These are phyloP conservation scores for Lactifluus volemus DNA, from an alignment of 768 basidiomycete genomes.

Conservation along the genomic window DNA sequence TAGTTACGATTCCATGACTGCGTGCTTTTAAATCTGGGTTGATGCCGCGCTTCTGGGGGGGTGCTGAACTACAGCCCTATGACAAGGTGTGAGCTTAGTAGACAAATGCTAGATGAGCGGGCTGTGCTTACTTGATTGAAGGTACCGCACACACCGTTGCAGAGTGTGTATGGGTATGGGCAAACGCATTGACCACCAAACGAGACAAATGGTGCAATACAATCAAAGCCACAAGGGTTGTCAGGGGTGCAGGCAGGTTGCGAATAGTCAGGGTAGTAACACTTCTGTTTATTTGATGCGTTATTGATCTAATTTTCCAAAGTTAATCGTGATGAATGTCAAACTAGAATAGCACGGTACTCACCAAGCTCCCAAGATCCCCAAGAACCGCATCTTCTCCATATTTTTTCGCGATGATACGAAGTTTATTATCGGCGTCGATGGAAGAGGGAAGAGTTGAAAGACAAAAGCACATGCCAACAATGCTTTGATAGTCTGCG, in stretches of 20 bases:
- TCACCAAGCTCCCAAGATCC: constrained; percentile 23
- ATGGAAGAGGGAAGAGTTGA: constrained; percentile 22
- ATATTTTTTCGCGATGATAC: constrained; percentile 5
- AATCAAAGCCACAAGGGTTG: constrained; percentile 32
- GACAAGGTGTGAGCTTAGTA: not conserved
- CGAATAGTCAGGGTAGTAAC: constrained; percentile 28
- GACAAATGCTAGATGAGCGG: not conserved
- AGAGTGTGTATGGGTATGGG: constrained; percentile 27
- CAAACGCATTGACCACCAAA: constrained; percentile 32
- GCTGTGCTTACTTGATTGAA: constrained; percentile 9
- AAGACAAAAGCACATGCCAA: constrained; percentile 34
- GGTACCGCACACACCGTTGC: constrained; percentile 34
- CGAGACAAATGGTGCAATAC: constrained; percentile 25
- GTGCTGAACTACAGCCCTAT: constrained; percentile 35
- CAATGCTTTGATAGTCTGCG: not conserved
- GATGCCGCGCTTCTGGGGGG: constrained; percentile 22
- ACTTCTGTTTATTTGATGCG: constrained; percentile 27
- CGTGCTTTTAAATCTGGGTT: not conserved
- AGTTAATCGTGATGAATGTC: not conserved
- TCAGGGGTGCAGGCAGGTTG: constrained; percentile 26
- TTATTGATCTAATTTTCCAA: constrained; percentile 26
- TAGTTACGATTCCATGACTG: constrained; percentile 21
- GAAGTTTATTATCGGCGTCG: constrained; percentile 5
- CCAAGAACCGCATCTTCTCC: constrained; percentile 8
- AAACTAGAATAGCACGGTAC: not conserved